Base-by-base conservation (phyloP, 352 stramenopile species). In the Globisporangium viniferum region DNA sequence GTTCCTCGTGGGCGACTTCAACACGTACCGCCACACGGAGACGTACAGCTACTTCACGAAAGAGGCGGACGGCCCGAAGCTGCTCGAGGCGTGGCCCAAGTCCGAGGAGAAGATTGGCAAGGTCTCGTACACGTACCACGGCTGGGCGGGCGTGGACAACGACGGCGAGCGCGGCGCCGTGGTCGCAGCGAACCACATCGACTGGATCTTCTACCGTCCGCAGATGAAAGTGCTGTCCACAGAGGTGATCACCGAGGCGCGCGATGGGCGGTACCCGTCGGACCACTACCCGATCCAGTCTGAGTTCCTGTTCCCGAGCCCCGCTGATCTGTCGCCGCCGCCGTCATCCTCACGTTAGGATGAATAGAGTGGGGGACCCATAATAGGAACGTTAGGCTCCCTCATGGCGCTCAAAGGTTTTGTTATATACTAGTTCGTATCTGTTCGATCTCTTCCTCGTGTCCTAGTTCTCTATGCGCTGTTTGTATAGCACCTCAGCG, bases 211-310 rank as follows among this genome's bases (percentile, higher is more conserved):
- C 64, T 94, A 86, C 66, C 86, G 86, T 8, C 88, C 88, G 48
- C 62, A 82, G 46, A 92, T 94, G 84, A 81, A 71, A 22, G 88
- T 96, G 54, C 64, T 94, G 3, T 73, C 78, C 33, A 92, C 85
- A 7, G 81, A 94, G 67, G 86, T 96, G 31, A 92, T 96, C 64
- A 94, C 86, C 1, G 88, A 96, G 68, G 71, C 85, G 55, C 85
- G 85, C 62, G 82, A 94, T 27, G 86, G 88, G 44, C 84, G 82
- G 39, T 94, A 94, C 68, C 88, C 88, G 62, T 94, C 86, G 5
- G 86, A 96, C 58, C 88, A 96, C 74, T 96, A 96, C 72, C 88
- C 88, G 63, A 93, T 96, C 69, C 86, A 94, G 54, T 75, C 86
- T 15, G 79, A 91, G 59, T 73, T 96, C 31, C 70, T 96, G 9